Conservation (phyloP, 768 basidiomycete genomes). For the Lactarius trivialis region DNA sequence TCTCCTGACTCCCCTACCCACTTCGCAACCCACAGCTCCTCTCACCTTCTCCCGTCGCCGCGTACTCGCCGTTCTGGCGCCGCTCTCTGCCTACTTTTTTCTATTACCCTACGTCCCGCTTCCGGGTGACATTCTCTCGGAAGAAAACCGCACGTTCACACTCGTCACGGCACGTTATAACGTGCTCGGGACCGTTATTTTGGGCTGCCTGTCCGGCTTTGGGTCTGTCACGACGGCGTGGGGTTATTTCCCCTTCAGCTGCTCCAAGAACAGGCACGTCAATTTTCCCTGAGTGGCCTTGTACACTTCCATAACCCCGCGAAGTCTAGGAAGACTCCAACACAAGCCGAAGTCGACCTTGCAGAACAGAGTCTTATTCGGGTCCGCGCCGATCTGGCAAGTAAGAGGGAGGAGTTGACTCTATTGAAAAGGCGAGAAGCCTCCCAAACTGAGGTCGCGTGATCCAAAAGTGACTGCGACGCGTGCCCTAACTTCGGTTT, state of each 20-base stretch:
- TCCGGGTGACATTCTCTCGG: conserved; percentile 40
- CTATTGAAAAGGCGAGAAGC: conserved; percentile 28
- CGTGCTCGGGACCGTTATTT: conserved; percentile 68
- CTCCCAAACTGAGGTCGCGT: conserved; percentile 25
- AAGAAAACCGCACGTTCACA: conserved; percentile 32
- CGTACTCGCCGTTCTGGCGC: conserved; percentile 8
- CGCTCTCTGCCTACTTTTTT: conserved; percentile 43
- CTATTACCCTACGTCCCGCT: conserved; percentile 63
- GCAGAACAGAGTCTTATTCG: conserved; percentile 54
- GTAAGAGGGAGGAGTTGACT: conserved; percentile 31
- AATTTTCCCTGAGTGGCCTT: neutral
- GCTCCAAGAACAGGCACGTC: conserved; percentile 20
- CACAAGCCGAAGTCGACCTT: conserved; percentile 41
- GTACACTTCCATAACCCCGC: neutral
- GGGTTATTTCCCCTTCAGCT: conserved; percentile 45
- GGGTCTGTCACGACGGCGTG: conserved; percentile 67
- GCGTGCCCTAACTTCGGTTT: conserved; percentile 9
- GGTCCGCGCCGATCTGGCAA: conserved; percentile 50
- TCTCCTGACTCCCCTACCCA: too few relatives aligned
- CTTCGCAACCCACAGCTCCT: neutral
- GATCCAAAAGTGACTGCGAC: neutral
- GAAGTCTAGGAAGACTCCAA: neutral
- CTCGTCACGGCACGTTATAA: conserved; percentile 55
- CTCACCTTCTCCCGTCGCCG: conserved; percentile 5
- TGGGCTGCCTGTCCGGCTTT: conserved; percentile 77